Base-by-base conservation (phyloP, 768 basidiomycete genomes). In the Russula sp. region DNA sequence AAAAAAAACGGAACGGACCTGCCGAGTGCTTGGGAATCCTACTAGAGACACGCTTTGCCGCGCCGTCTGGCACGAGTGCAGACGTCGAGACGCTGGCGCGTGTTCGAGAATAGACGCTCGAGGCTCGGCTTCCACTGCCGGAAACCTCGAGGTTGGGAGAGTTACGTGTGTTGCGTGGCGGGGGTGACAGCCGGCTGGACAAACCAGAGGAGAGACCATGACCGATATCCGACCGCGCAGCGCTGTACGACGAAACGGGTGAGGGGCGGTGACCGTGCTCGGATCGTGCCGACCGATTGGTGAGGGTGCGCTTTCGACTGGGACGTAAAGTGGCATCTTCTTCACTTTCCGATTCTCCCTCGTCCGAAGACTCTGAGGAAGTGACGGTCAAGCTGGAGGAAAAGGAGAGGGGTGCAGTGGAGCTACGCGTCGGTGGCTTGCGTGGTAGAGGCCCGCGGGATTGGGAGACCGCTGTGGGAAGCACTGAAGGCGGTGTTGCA, bases 61-160 rank as follows among this genome's bases (percentile, higher is more conserved):
- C 80, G 29, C 77, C 75, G 48, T 74, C 77, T 0, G 83, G 83
- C 2, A 76, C 72, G 42, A 83, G 59, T 5, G 85, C 84, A 65
- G 84, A 84, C 2, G 83, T 79, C 9, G 86, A 87, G 45, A 73
- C 75, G 51, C 83, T 84, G 29, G 83, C 82, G 1, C 81, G 76
- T n/a, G 69, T 70, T 46, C 81, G 75, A 14, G 66, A 68, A 16
- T 68, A 71, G 32, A 66, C 58, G 42, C 58, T 68, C 25, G 59
- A 47, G 7, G n/a, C 29, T 11, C 66, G 64, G 35, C 51, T 57
- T 8, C 35, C 20, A 7, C 16, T 41, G 54, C 57, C 52, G 35
- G 60, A 22, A 53, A 16, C 56, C 39, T 53, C n/a, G 51, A 38
- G 32, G 9, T 56, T 42, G 32, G 51, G 39, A 7, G 57, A 29